Evolutionary conservation across 2,329 filamentous ascomycete genomes (phyloP), one percentile per base, ranked within the genome.

Genomic region (Alternaria brassicicola): DNA sequence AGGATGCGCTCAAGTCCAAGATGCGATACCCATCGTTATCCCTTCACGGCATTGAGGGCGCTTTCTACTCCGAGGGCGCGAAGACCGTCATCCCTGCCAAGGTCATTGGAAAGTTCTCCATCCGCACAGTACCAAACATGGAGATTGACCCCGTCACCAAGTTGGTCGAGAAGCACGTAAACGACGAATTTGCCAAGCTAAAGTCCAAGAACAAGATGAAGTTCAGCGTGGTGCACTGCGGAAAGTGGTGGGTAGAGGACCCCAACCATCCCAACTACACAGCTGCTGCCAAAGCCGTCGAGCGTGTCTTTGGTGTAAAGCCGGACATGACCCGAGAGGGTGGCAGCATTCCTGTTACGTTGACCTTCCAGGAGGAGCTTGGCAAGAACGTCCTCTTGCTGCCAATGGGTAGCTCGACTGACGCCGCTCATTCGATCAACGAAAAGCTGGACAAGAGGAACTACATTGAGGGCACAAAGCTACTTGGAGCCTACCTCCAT

Each of bases 231-330:
- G 89, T 94, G 80, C 95, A 99, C 83, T 89, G 88, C 59, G 95
- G 95, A 69, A 97, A 97, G 82, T 99, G 95, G 95, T 99, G 95
- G 95, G 93, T 96, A 46, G 93, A 96, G 45, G 93, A 90, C 75
- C 94, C 95, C 28, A 95, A 96, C 82, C 94, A 99, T 85, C 98
- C 95, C 93, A 99, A 99, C 85, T 99, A 98, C 81, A 86, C 88
- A 28, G 94, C 94, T 25, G 95, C 95, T 13, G 88, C 89, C 74
- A 98, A 97, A 85, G 95, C 95, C n/a, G 93, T 95, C 31, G 90
- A 98, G 83, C 88, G 92, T 65, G 95, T 99, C 35, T 99, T 93
- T 86, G 91, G 91, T 52, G 90, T 97, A 53, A 85, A 93, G 82
- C 95, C 95, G 25, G 95, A 99, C 81, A 90, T 97, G 79, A 99